A percentile compares a stretch with the other conserved stretches of the same genome.
These are phyloP conservation scores for Aquanectria penicillioides DNA, from an alignment of 2,329 filamentous ascomycete species.

Conservation along the genomic window DNA sequence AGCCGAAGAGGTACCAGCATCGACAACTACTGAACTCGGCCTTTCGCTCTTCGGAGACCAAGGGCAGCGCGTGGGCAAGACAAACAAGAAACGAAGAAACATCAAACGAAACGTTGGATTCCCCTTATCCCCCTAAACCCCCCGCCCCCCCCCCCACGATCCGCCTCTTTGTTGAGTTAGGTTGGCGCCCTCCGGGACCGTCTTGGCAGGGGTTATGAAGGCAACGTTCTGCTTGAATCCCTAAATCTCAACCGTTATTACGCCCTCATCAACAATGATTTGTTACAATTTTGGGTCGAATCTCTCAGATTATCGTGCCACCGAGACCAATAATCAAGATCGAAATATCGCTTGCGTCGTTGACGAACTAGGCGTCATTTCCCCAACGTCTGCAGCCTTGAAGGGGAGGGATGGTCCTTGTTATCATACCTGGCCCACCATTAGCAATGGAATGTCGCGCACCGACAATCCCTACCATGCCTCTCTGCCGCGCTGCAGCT, in stretches of 20 bases:
- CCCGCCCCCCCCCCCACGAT: no score
- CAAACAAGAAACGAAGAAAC: constrained; percentile 39
- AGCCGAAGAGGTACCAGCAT: constrained; percentile 20
- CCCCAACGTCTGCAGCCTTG: constrained; percentile 29
- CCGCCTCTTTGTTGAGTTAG: constrained; percentile 32
- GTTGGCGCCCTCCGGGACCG: constrained; percentile 25
- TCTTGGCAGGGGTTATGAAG: constrained; percentile 23
- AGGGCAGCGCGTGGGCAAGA: constrained; percentile 14
- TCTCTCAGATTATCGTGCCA: constrained; percentile 35
- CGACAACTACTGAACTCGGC: neutral
- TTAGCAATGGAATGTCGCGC: constrained; percentile 32
- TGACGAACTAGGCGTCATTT: constrained; percentile 40
- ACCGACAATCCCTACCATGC: constrained; percentile 28
- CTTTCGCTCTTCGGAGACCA: constrained; percentile 12
- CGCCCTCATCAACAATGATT: constrained; percentile 28
- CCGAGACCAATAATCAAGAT: constrained; percentile 29
- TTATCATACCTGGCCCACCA: constrained; percentile 28
- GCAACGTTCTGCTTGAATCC: constrained; percentile 15
- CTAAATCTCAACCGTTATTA: constrained; percentile 26
- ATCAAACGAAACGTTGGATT: constrained; percentile 42
- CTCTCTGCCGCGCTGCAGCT: constrained; percentile 28
- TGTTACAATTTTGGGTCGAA: constrained; percentile 18
- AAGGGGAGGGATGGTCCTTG: constrained; percentile 37
- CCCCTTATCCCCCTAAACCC: constrained; percentile 24
- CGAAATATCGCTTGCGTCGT: constrained; percentile 33